Conservation (phyloP, 139 green algal genomes). For the Mesotaenium endlicherianum region DNA sequence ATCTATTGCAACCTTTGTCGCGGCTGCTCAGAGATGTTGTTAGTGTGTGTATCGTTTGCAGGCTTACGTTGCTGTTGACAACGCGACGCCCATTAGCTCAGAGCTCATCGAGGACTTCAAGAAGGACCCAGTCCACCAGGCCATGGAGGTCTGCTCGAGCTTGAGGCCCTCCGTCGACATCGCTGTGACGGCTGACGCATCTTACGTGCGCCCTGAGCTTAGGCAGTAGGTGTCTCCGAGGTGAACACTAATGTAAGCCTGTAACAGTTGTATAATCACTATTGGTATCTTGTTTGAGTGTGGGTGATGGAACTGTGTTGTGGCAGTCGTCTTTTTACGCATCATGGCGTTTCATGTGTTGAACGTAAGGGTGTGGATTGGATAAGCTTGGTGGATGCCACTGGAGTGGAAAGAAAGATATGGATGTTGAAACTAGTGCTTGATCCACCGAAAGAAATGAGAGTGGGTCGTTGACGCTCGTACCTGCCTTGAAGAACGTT, state of each 20-base stretch:
- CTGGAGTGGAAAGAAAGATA: background rate
- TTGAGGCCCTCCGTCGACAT: slow-evolving; percentile 97
- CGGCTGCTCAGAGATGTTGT: no score
- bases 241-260: background rate
- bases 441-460: background rate
- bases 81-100: slow-evolving; percentile 34
- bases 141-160: slow-evolving; percentile 80
- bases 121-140: slow-evolving; percentile 67
- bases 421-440: background rate
- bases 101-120: slow-evolving; percentile 53
- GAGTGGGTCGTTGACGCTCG: background rate
- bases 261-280: background rate
- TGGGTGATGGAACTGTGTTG: background rate
- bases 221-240: no score
- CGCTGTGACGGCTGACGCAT: slow-evolving; percentile 66
- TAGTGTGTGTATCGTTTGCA: no score
- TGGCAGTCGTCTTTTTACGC: background rate
- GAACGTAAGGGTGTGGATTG: background rate
- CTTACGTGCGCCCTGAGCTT: slow-evolving; percentile 29
- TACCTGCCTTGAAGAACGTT: no score
- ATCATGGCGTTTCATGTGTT: background rate
- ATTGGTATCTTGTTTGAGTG: background rate
- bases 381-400: background rate
- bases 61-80: slow-evolving; percentile 59
- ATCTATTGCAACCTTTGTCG: no score